Conservation (phyloP, 495 filamentous ascomycete species). For the Corynascus novoguineensis region DNA sequence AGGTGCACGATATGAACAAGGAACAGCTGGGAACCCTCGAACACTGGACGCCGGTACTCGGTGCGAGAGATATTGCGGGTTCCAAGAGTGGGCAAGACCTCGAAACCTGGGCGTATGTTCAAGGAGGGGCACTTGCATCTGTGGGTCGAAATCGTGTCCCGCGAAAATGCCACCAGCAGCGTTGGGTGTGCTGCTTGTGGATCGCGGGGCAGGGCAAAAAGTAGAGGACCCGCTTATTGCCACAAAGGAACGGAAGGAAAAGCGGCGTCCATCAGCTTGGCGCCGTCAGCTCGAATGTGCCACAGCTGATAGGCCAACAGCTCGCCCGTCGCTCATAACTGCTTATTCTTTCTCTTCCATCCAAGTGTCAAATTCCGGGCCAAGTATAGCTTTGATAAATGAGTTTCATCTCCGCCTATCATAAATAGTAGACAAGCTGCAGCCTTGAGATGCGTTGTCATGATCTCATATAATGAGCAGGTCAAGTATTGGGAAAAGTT, state of each 20-base stretch:
- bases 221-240: neutral
- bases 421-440: too few relatives aligned
- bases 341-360: neutral
- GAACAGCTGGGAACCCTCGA: neutral
- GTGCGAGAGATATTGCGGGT: constrained; percentile 2
- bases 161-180: constrained; percentile 15
- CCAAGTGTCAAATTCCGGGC: too few relatives aligned
- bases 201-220: constrained; percentile 22
- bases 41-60: constrained; percentile 6
- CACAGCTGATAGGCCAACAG: constrained; percentile 16
- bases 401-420: too few relatives aligned
- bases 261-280: neutral
- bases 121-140: constrained; percentile 12
- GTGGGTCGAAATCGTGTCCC: constrained; percentile 14
- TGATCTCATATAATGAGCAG: too few relatives aligned
- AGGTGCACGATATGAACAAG: neutral
- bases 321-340: neutral
- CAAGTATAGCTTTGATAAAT: too few relatives aligned
- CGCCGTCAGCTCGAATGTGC: constrained; percentile 13
- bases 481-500: neutral
- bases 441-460: too few relatives aligned
- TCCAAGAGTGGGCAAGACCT: neutral
- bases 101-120: constrained; percentile 3
- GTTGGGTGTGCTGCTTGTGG: constrained; percentile 2
- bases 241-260: constrained; percentile 4